phyloP scores from a whole-genome alignment of 352 stramenopile genomes.

The Hyaloperonospora brassicae region DNA sequence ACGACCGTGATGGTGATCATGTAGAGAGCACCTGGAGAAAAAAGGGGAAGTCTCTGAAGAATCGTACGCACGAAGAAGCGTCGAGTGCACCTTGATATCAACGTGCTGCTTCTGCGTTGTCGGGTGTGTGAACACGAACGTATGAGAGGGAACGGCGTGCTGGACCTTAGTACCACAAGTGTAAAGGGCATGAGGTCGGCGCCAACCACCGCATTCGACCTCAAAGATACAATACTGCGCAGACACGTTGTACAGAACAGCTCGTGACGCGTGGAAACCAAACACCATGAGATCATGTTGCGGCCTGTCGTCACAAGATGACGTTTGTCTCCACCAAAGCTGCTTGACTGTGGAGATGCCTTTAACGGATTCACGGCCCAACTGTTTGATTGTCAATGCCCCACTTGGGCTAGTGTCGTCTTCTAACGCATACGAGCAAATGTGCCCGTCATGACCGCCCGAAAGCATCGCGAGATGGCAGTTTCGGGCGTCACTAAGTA shows the following conservation, averaged over 20 bases:
- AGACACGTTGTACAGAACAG: constrained; percentile 67
- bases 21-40: constrained; percentile 40
- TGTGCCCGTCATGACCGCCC: constrained; percentile 76
- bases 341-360: constrained; percentile 71
- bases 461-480: constrained; percentile 36
- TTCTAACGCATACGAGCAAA: constrained; percentile 48
- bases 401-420: constrained; percentile 15
- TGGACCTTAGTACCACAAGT: constrained; percentile 4
- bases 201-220: constrained; percentile 77
- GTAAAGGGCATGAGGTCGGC: constrained; percentile 59
- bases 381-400: constrained; percentile 23
- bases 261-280: constrained; percentile 69
- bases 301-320: constrained; percentile 2
- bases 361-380: constrained; percentile 66
- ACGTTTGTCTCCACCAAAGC: constrained; percentile 32
- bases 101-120: constrained; percentile 41
- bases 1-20: constrained; percentile 63
- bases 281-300: constrained; percentile 62
- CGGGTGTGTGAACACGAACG: constrained; percentile 62
- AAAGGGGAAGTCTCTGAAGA: neutral
- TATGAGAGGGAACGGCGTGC: constrained; percentile 37
- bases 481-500: constrained; percentile 17
- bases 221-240: constrained; percentile 69
- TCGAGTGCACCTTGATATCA: constrained; percentile 64
- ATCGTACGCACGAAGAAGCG: constrained; percentile 14